Base-by-base conservation (phyloP, 1,284 basidiomycete species). In the Ustilago nuda region DNA sequence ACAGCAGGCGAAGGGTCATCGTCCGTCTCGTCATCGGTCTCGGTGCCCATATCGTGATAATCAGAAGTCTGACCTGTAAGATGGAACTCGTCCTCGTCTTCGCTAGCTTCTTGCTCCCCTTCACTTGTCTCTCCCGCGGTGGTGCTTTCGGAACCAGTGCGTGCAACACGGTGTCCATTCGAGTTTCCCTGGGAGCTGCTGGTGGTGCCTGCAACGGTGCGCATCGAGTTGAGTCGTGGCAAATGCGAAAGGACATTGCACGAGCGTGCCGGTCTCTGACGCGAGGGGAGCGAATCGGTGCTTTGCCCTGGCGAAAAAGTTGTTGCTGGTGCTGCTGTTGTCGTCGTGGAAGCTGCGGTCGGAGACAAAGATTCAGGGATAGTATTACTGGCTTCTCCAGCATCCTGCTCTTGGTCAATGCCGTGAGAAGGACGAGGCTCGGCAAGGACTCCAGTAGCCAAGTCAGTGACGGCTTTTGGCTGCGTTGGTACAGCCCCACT, bases 221-320 rank as follows among this genome's bases (percentile, higher is more conserved):
- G 71, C 77, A 80, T 79, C 45, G 81, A 82, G 56, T 81, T 72
- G 50, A 82, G 75, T 27, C 81, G 70, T 4, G 81, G 81, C 50
- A 82, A 39, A 12, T 82, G 81, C 39, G 79, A 82, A 30, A 82
- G 63, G 12, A 71, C 69, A 37, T 61, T 43, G 45, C 58, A 74
- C 1, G 72, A 64, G n/a, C 68, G 64, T 4, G 59, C 36, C 45
- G 66, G 23, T 39, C 66, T 56, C 43, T 54, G 63, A 36, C 66
- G 65, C n/a, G 68, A 51, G 11, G 56, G 56, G 9, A 15, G 46
- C 19, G 63, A 54, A 13, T 56, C 64, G 1, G 56, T 57, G 61
- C 55, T 75, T 3, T 45, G 36, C 33, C 36, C 30, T 11, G 43
- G 43, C 27, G 27, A 4, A 30, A 23, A n/a, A 11, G 46, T n/a